Evolutionary conservation across 2,329 filamentous ascomycete genomes (phyloP).

Genomic region (Corinectria fuckeliana): DNA sequence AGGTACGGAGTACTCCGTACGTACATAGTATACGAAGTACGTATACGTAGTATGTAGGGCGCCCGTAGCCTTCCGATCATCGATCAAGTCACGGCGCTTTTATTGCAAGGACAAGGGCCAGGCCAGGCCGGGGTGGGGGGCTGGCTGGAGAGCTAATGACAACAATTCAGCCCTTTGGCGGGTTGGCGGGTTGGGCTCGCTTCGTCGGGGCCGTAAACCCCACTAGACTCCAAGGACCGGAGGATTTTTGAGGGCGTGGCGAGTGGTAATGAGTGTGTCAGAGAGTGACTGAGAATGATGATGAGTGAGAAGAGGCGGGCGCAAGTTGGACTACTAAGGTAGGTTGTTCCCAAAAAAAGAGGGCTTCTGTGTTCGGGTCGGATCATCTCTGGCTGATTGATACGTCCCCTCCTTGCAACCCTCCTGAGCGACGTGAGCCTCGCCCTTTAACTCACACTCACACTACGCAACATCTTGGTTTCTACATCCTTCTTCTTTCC

Average conservation of each 20-base stretch:
- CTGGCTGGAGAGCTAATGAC: neutral
- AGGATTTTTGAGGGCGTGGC: neutral
- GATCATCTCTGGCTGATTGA: slow-evolving; percentile 15
- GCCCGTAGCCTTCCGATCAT: neutral
- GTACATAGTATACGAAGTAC: no score
- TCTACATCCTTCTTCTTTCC: neutral
- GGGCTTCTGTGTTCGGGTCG: slow-evolving; percentile 4
- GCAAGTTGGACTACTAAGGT: neutral
- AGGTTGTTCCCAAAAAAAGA: neutral
- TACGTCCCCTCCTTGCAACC: slow-evolving; percentile 2
- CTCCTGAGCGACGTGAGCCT: neutral
- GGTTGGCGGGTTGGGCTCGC: neutral
- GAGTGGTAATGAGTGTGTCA: neutral
- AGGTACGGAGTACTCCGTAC: neutral
- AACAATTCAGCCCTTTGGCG: neutral
- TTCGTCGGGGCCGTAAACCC: neutral
- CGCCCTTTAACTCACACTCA: neutral
- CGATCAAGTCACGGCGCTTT: neutral
- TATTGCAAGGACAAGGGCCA: neutral
- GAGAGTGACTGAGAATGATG: neutral
- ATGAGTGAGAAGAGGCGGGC: neutral
- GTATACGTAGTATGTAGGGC: no score
- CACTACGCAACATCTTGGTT: neutral
- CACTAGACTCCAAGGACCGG: neutral
- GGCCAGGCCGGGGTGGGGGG: no score